A percentile compares a stretch with the other conserved stretches of the same genome.
Conservation (phyloP, 495 filamentous ascomycete genomes). For the Xylaria curta region DNA sequence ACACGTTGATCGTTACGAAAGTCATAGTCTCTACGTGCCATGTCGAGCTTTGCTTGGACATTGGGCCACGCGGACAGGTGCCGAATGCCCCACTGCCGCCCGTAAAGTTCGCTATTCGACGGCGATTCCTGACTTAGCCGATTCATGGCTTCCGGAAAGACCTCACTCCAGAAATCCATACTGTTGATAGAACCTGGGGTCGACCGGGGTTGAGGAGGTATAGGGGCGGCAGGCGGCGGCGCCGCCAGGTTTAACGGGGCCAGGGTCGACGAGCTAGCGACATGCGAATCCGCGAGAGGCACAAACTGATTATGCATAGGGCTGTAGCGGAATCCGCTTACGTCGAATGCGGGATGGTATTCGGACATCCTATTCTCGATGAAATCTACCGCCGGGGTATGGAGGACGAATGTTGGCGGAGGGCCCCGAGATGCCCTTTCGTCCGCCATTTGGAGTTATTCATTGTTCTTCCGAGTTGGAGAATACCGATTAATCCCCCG, state of each 20-base stretch:
- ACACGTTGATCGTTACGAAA: background rate
- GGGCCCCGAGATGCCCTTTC: background rate
- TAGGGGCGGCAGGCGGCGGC: background rate
- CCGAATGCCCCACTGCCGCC: background rate
- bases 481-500: background rate
- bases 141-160: background rate
- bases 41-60: conserved; percentile 1
- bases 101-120: background rate
- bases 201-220: background rate
- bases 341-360: background rate
- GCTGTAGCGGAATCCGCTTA: background rate
- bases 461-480: background rate
- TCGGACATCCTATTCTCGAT: background rate
- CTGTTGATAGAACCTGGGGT: background rate
- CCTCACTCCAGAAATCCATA: background rate
- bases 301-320: background rate
- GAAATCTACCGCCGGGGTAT: background rate
- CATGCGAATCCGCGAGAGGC: background rate
- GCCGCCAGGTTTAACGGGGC: background rate
- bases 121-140: background rate
- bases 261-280: background rate
- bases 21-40: background rate
- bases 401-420: background rate
- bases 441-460: background rate
- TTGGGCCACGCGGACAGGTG: background rate